Conservation (phyloP, 2,329 filamentous ascomycete genomes). For the Colletotrichum neosansevieriae region DNA sequence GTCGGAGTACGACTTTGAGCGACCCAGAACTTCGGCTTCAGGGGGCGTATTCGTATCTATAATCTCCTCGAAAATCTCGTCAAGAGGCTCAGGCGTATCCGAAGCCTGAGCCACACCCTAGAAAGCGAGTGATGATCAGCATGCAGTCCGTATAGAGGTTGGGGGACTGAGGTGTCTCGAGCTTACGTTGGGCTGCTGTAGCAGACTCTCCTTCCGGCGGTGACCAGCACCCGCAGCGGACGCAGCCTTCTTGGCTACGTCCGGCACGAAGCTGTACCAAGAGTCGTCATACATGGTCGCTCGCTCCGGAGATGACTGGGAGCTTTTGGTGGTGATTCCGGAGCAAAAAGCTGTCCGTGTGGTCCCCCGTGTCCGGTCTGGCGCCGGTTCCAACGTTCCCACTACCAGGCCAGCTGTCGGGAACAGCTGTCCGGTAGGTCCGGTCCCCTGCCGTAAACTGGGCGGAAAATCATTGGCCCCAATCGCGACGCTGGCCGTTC, state of each 20-base stretch:
- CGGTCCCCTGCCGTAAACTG: slow-evolving; percentile 4
- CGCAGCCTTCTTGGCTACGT: slow-evolving; percentile 64
- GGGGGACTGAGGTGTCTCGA: slow-evolving; percentile 9
- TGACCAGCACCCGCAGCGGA: slow-evolving; percentile 63
- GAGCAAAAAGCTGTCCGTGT: slow-evolving; percentile 4
- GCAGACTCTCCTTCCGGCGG: slow-evolving; percentile 75
- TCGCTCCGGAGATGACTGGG: not conserved
- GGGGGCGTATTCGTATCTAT: slow-evolving; percentile 71
- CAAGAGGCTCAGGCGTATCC: slow-evolving; percentile 67
- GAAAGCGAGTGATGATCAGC: slow-evolving; percentile 30
- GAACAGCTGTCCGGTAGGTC: slow-evolving; percentile 4
- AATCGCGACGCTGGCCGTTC: slow-evolving; percentile 5
- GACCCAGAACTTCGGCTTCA: slow-evolving; percentile 71
- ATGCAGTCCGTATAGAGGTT: slow-evolving; percentile 39
- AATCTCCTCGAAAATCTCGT: slow-evolving; percentile 69
- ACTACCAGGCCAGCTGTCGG: not conserved
- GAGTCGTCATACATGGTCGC: slow-evolving; percentile 82
- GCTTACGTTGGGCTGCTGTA: slow-evolving; percentile 74
- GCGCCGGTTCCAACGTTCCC: slow-evolving; percentile 12
- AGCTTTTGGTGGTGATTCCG: not conserved
- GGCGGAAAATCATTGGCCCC: slow-evolving; percentile 41
- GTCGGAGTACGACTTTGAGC: slow-evolving; percentile 83
- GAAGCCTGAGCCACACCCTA: slow-evolving; percentile 66
- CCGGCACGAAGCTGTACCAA: slow-evolving; percentile 83
- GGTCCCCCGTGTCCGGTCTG: slow-evolving; percentile 23